phyloP scores from a whole-genome alignment of 1,139 yeast species.

The Yamadazyma spencermartinsiae region DNA sequence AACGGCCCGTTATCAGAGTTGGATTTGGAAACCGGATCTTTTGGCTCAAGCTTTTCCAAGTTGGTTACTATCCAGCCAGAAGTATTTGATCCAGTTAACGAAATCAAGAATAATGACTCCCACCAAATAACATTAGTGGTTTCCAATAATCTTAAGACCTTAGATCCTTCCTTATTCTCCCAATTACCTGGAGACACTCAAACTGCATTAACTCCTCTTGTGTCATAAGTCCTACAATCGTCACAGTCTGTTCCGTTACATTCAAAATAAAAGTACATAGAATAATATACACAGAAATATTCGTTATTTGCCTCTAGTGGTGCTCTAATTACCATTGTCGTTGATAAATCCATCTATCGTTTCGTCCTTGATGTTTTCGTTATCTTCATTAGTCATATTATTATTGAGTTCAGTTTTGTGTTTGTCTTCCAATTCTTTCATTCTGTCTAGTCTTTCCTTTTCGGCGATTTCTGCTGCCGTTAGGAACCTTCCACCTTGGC shows the following conservation, averaged over 20 bases:
- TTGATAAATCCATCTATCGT: neutral
- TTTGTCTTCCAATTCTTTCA: constrained; percentile 38
- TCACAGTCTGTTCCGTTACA: neutral
- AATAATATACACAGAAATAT: constrained; percentile 1
- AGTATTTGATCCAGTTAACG: constrained; percentile 69
- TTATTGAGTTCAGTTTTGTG: constrained; percentile 16
- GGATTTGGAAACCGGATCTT: constrained; percentile 65
- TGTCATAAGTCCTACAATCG: neutral
- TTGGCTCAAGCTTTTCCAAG: constrained; percentile 83
- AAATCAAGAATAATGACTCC: constrained; percentile 36
- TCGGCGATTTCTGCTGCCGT: constrained; percentile 97
- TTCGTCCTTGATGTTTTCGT: neutral
- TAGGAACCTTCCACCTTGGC: constrained; percentile 95
- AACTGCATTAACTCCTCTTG: constrained; percentile 14
- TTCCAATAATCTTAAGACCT: constrained; percentile 31
- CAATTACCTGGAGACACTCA: constrained; percentile 29
- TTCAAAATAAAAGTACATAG: constrained; percentile 1
- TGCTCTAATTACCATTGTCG: neutral
- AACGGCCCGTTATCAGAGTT: constrained; percentile 44
- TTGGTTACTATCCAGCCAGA: constrained; percentile 61
- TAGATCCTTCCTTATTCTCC: constrained; percentile 31
- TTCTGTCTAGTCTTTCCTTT: constrained; percentile 59
- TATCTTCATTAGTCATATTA: neutral
- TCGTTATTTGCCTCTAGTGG: neutral
- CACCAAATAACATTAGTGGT: constrained; percentile 30